Base-by-base conservation (phyloP, 2,329 filamentous ascomycete genomes). In the Fusarium sororula region DNA sequence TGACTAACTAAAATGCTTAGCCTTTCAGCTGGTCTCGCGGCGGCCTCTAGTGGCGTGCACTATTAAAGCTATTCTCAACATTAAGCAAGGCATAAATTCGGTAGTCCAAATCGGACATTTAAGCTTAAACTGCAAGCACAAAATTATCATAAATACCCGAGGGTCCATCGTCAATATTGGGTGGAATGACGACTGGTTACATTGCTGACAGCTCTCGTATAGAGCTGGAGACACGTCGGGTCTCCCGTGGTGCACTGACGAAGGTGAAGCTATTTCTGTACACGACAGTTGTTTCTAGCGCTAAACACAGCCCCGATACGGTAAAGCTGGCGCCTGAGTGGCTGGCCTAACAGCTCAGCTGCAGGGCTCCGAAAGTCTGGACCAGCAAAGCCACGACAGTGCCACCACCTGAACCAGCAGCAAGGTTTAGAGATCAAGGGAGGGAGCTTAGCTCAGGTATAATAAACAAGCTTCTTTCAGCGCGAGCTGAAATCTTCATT, bases 321-420 rank as follows among this genome's bases (percentile, higher is more conserved):
- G 30, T 38, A 32, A 45, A 42, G 47, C 30, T 56, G 37, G 56
- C 38, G 26, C 24, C 45, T 54, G 51, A 72, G 63, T 72, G 71
- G 71, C 59, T 72, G 50, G 35, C 41, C 54, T 68, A 66, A 53
- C 28, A 47, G 32, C 30, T 20, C 39, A 62, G 58, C 44, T 24
- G 26, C 60, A 67, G 53, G 56, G 42, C 53, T 42, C 48, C 26
- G 26, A 60, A 35, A 57, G 71, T 51, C 71, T 72, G 51, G 71
- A 64, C 57, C 63, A 54, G 60, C 66, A 59, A 54, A 70, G 71
- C 63, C 68, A 72, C 71, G 56, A 39, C 70, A 72, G 38, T 68
- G 63, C 63, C 68, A 56, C 68, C 57, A 72, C 63, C 59, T 54
- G 55, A 42, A 53, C 26, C 37, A 22, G 45, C 42, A 35, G 15